These are phyloP conservation scores for Bretschneidera sinensis DNA, from an alignment of 345 rosid genomes.

Conservation along the genomic window DNA sequence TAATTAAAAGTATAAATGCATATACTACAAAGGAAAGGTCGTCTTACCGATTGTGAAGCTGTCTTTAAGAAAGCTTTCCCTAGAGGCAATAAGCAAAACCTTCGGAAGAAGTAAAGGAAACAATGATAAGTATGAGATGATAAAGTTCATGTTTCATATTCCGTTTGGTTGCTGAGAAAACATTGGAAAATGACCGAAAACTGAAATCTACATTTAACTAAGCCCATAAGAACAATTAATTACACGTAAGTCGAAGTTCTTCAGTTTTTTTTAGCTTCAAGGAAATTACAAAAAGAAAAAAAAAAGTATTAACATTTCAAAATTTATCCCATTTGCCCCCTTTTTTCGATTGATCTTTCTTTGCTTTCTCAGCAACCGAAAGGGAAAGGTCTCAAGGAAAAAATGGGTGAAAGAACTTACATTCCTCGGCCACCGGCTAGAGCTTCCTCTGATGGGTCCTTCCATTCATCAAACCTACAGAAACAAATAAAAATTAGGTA, in stretches of 20 bases:
- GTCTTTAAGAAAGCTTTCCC: slow-evolving; percentile 33
- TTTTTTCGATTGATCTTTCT: neutral
- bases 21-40: neutral
- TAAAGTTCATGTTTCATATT: too few relatives aligned
- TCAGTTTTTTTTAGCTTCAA: too few relatives aligned
- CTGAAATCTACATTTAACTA: too few relatives aligned
- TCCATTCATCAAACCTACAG: slow-evolving; percentile 61
- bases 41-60: slow-evolving; percentile 48
- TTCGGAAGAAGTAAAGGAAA: slow-evolving; percentile 9
- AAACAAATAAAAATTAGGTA: neutral
- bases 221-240: too few relatives aligned
- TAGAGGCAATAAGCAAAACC: slow-evolving; percentile 71
- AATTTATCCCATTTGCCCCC: neutral
- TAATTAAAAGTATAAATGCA: too few relatives aligned
- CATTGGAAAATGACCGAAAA: too few relatives aligned
- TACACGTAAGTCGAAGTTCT: too few relatives aligned
- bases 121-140: neutral
- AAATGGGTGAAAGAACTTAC: slow-evolving; percentile 31
- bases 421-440: slow-evolving; percentile 73
- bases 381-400: neutral
- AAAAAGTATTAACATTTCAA: neutral
- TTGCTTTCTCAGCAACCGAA: slow-evolving; percentile 1
- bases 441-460: slow-evolving; percentile 68
- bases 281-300: too few relatives aligned
- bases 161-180: neutral